Percentiles rank a stretch among this genome's conserved stretches.
These are phyloP conservation scores for Boletus tomentosulus DNA, from an alignment of 768 basidiomycete genomes.

Conservation along the genomic window DNA sequence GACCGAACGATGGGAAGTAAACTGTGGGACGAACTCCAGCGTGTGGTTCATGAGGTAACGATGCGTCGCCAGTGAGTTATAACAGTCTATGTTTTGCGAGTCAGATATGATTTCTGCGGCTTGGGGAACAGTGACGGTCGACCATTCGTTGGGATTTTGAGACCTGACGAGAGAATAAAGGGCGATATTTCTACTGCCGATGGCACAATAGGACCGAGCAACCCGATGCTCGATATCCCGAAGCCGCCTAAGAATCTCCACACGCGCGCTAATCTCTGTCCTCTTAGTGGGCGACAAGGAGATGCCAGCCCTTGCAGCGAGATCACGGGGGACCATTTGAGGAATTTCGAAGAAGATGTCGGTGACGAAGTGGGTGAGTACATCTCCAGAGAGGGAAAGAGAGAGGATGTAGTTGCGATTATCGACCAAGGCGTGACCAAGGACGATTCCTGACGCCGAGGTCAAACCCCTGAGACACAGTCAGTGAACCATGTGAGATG, in stretches of 20 bases:
- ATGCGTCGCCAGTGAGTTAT: constrained; percentile 53
- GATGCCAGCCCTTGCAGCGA: constrained; percentile 47
- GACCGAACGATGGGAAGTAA: constrained; percentile 39
- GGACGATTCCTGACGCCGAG: constrained; percentile 25
- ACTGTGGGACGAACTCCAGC: constrained; percentile 49
- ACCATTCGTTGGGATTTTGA: constrained; percentile 49
- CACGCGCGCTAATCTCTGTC: constrained; percentile 52
- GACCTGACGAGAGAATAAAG: constrained; percentile 46
- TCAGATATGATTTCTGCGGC: constrained; percentile 44
- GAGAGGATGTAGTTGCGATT: constrained; percentile 28
- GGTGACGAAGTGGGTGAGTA: constrained; percentile 43
- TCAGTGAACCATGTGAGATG: constrained; percentile 5
- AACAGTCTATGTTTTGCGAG: constrained; percentile 20
- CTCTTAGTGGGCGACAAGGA: constrained; percentile 25
- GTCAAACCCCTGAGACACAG: constrained; percentile 14
- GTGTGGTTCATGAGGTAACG: constrained; percentile 56
- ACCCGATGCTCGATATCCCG: constrained; percentile 48
- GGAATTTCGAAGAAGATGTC: constrained; percentile 65
- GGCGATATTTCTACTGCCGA: constrained; percentile 22
- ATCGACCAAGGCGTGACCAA: constrained; percentile 30
- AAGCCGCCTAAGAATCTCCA: constrained; percentile 58
- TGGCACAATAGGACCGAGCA: constrained; percentile 40
- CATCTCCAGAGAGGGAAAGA: constrained; percentile 43
- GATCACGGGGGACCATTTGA: constrained; percentile 43
- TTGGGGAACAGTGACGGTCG: constrained; percentile 48